Conservation (phyloP, 108 stramenopile genomes). For the Cyclostephanos invisitatus region DNA sequence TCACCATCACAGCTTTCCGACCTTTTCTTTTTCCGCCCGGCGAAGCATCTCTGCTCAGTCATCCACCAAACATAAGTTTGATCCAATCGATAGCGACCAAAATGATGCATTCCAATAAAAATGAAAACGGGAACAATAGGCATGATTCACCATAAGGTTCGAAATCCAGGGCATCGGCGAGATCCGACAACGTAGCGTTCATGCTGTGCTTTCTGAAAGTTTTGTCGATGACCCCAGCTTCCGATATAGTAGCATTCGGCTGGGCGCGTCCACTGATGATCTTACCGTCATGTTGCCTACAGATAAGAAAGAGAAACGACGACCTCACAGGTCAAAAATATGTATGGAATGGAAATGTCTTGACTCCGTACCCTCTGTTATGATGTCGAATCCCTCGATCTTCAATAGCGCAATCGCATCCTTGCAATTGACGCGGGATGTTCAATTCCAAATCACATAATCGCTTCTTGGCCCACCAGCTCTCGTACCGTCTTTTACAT, state of each 20-base stretch:
- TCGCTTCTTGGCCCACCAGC: constrained; percentile 76
- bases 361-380: constrained; percentile 71
- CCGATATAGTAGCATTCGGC: constrained; percentile 69
- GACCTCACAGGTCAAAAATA: neutral
- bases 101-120: neutral
- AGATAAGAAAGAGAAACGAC: neutral
- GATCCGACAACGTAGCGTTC: constrained; percentile 70
- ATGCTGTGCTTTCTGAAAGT: constrained; percentile 81
- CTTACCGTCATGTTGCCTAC: constrained; percentile 72
- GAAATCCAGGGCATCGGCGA: constrained; percentile 86
- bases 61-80: constrained; percentile 55
- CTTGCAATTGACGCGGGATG: constrained; percentile 85
- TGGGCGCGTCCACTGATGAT: constrained; percentile 70
- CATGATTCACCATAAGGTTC: constrained; percentile 73
- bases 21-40: constrained; percentile 47
- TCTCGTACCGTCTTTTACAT: constrained; percentile 55
- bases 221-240: constrained; percentile 88
- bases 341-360: neutral
- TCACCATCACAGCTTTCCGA: constrained; percentile 21
- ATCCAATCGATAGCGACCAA: neutral
- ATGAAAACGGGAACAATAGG: neutral
- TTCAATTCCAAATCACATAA: constrained; percentile 82
- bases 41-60: constrained; percentile 82
- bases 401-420: constrained; percentile 87
- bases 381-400: constrained; percentile 91